Conservation (phyloP, 306 rosid genomes). For the Cyamopsis tetragonoloba region DNA sequence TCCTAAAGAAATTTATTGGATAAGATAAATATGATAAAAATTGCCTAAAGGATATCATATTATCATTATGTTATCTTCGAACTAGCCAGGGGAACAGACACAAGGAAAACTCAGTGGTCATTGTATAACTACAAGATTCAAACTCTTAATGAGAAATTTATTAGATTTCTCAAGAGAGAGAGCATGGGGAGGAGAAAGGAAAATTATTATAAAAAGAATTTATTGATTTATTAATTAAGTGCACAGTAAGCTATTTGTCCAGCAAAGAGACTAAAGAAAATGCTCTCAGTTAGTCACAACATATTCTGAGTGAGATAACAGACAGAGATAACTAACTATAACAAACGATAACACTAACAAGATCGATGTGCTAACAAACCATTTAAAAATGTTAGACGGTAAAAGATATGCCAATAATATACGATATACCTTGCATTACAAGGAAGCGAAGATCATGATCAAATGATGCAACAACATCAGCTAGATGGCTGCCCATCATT, state of each 20-base stretch:
- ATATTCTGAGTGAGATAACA: too few species aligned
- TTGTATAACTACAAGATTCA: not conserved
- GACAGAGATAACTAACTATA: too few species aligned
- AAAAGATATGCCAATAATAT: constrained; percentile 5
- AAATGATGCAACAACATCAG: constrained; percentile 44
- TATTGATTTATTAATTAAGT: too few species aligned
- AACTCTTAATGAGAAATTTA: not conserved
- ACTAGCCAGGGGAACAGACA: not conserved
- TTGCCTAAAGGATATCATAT: not conserved
- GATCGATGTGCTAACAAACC: not conserved
- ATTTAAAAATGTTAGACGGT: not conserved
- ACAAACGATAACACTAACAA: too few species aligned
- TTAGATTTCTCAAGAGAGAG: too few species aligned
- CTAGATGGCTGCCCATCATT: constrained; percentile 27
- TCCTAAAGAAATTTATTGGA: not conserved
- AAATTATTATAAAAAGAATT: too few species aligned
- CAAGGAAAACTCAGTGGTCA: not conserved
- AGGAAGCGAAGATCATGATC: constrained; percentile 49
- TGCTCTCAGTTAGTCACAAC: too few species aligned
- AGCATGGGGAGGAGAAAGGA: too few species aligned
- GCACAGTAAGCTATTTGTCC: too few species aligned
- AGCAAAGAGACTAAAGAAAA: too few species aligned
- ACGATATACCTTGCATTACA: constrained; percentile 75
- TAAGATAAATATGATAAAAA: not conserved
- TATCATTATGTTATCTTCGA: not conserved